A percentile compares a stretch with the other conserved stretches of the same genome.
Evolutionary conservation across 2,329 filamentous ascomycete genomes (phyloP).

Genomic region (Nigrospora sphaerica): DNA sequence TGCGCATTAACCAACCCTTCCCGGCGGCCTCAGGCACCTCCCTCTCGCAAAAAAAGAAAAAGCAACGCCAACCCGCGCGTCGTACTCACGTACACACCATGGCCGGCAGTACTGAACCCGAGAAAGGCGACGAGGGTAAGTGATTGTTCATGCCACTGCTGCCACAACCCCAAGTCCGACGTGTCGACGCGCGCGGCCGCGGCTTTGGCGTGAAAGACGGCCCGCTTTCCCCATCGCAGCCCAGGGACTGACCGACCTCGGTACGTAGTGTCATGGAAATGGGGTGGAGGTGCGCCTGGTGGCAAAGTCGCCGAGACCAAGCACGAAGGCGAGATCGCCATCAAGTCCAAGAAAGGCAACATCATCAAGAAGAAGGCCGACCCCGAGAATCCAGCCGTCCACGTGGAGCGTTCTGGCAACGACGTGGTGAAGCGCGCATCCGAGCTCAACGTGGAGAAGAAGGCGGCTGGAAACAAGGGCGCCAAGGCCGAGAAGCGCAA

Average conservation of each 20-base stretch:
- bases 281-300: slow-evolving; percentile 45
- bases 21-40: no score
- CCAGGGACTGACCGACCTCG: not conserved
- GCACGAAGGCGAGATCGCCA: slow-evolving; percentile 50
- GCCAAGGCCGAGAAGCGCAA: slow-evolving; percentile 20
- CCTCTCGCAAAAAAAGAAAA: not conserved
- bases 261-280: slow-evolving; percentile 53
- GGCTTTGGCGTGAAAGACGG: not conserved
- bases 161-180: not conserved
- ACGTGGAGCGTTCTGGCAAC: slow-evolving; percentile 50
- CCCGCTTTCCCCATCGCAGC: not conserved
- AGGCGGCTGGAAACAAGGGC: slow-evolving; percentile 18
- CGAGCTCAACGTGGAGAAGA: slow-evolving; percentile 50
- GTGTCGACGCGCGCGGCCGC: not conserved
- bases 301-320: slow-evolving; percentile 57
- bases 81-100: not conserved
- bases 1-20: no score
- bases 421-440: slow-evolving; percentile 58
- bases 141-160: not conserved
- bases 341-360: slow-evolving; percentile 56
- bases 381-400: slow-evolving; percentile 53
- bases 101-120: slow-evolving; percentile 1
- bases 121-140: slow-evolving; percentile 6
- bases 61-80: not conserved
- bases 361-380: slow-evolving; percentile 57